Evolutionary conservation across 176 grass and related monocot species (phyloP), one percentile per base, ranked within the genome.

Genomic region (Miscanthus lutarioriparius): DNA sequence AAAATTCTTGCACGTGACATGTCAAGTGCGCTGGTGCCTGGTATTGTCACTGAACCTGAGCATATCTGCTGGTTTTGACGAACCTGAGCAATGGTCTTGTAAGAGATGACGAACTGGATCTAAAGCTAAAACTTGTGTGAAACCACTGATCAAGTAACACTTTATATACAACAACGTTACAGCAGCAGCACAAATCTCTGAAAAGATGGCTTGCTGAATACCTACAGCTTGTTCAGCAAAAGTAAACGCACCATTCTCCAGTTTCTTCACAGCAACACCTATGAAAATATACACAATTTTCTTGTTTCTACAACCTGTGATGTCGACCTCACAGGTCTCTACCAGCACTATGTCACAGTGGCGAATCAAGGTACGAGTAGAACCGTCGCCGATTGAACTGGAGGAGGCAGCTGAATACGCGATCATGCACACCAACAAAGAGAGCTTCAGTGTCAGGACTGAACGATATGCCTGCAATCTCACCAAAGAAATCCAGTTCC

Each of bases 401-500:
- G 39, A 97, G 81, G 28, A 94, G 92, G 77, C 94, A 92, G 47
- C 92, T 83, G 70, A 86, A 92, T 28, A 59, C 77, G 5, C 84
- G 80, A 81, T 94, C 94, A 68, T 91, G 81, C 6, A 97, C 83
- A 30, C 92, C 90, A 12, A 97, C 74, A 87, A 92, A 94, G 10
- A 97, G 86, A 76, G 88, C 74, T 78, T 94, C 92, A 3, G 90
- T 87, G 69, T 94, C 94, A 1, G 92, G 94, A 61, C 92, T 97
- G 74, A 97, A 97, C 1, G 92, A 91, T 44, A 94, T 90, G 37
- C 94, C 90, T 2, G 90, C 77, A 26, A 97, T 75, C 78, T 97
- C 94, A 76, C 90, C 94, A 11, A 97, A 94, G 69, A 94, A 97
- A 39, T 97, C 92, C 26, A 97, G 30, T 12, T 92, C 94, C 67